Evolutionary conservation across 129 eudicot species (phyloP).

Genomic region (Mikania micrantha): DNA sequence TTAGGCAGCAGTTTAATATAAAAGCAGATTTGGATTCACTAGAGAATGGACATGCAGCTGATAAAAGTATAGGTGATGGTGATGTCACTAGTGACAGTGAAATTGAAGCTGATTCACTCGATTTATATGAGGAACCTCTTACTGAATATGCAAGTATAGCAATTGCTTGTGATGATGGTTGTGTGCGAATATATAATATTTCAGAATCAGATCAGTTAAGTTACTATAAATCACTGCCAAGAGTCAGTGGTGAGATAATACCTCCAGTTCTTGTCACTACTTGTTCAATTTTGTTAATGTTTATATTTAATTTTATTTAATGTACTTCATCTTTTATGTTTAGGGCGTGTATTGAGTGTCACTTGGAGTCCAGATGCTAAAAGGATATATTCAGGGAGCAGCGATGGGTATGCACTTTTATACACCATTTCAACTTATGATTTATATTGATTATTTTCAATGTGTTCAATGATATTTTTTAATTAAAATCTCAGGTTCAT

Average conservation of each 20-base stretch:
- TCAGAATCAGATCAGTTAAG: constrained; percentile 37
- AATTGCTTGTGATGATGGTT: constrained; percentile 84
- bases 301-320: not conserved
- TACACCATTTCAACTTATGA: not conserved
- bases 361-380: constrained; percentile 78
- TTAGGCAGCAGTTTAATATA: not conserved
- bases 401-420: constrained; percentile 66
- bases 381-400: constrained; percentile 82
- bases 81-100: constrained; percentile 48
- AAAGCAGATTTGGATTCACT: not conserved
- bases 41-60: constrained; percentile 44
- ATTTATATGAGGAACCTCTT: constrained; percentile 25
- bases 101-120: constrained; percentile 41
- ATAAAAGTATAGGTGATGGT: constrained; percentile 16
- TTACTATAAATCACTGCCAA: constrained; percentile 54
- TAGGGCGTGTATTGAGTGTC: constrained; percentile 85
- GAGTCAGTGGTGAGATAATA: constrained; percentile 80
- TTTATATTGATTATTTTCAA: not conserved
- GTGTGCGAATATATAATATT: constrained; percentile 54
- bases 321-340: not conserved
- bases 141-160: constrained; percentile 39
- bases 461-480: not conserved
- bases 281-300: not conserved
- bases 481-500: constrained; percentile 47
- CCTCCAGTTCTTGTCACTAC: constrained; percentile 4